phyloP scores from a whole-genome alignment of 768 basidiomycete genomes.

The Pleurotus sapidus region DNA sequence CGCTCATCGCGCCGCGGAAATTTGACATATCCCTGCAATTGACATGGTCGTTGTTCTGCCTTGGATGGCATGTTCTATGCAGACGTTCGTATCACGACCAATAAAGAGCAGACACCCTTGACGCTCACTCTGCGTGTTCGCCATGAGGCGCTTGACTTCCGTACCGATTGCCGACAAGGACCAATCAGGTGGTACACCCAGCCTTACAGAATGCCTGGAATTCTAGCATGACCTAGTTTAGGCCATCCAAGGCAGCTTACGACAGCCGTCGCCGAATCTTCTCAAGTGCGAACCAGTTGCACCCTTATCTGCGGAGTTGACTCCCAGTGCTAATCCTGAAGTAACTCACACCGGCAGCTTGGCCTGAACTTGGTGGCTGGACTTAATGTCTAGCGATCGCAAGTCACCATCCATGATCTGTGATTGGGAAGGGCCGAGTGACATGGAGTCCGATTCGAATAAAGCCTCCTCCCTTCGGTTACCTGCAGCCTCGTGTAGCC shows the following conservation, averaged over 20 bases:
- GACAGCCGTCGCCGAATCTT: constrained; percentile 6
- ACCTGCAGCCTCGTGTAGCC: constrained; percentile 39
- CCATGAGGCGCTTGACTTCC: constrained; percentile 7
- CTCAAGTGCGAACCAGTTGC: constrained; percentile 1
- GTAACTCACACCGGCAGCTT: constrained; percentile 8
- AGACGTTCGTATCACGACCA: not conserved
- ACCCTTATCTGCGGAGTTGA: constrained; percentile 8
- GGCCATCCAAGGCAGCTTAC: constrained; percentile 4
- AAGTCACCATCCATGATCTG: constrained; percentile 18
- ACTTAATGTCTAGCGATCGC: constrained; percentile 12
- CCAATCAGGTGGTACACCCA: constrained; percentile 7
- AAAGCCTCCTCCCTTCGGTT: constrained; percentile 29
- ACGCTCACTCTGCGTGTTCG: constrained; percentile 1
- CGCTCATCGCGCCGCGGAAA: not conserved
- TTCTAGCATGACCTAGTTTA: constrained; percentile 3
- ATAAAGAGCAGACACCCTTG: not conserved
- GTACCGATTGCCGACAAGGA: constrained; percentile 1
- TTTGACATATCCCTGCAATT: not conserved
- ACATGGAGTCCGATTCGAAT: constrained; percentile 31
- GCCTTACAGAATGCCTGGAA: constrained; percentile 4
- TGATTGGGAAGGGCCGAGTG: constrained; percentile 29
- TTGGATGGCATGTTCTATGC: not conserved
- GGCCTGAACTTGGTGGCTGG: constrained; percentile 7
- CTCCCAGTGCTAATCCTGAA: constrained; percentile 4
- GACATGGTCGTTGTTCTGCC: not conserved